A percentile compares a stretch with the other conserved stretches of the same genome.
phyloP scores from a whole-genome alignment of 2,329 filamentous ascomycete species.

The Septoria linicola region DNA sequence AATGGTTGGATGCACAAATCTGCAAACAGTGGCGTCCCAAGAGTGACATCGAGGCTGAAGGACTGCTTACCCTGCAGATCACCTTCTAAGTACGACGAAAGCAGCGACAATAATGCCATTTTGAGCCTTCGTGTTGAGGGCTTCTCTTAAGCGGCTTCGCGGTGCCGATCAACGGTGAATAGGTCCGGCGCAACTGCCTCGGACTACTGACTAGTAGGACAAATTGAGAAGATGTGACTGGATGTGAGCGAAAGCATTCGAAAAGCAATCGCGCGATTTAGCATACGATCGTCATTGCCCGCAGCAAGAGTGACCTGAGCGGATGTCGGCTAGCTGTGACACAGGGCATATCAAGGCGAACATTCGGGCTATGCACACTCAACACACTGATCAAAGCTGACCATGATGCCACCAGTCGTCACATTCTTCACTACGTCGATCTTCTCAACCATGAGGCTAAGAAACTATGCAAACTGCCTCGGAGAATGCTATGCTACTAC shows the following conservation, averaged over 20 bases:
- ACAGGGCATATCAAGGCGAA: too few species aligned
- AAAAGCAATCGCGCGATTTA: not conserved
- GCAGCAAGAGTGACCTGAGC: too few species aligned
- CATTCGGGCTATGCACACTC: too few species aligned
- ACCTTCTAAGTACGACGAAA: not conserved
- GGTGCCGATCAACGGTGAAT: not conserved
- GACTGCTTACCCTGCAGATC: not conserved
- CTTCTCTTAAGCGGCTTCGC: not conserved
- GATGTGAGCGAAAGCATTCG: not conserved
- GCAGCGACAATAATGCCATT: not conserved
- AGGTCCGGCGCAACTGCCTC: not conserved
- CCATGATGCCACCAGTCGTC: constrained; percentile 8
- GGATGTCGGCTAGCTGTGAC: too few species aligned
- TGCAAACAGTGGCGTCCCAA: too few species aligned
- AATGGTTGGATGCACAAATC: too few species aligned
- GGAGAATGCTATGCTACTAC: constrained; percentile 1
- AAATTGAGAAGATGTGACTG: not conserved
- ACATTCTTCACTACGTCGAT: not conserved
- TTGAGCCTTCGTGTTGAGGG: not conserved
- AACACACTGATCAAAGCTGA: not conserved
- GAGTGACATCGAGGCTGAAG: constrained; percentile 4
- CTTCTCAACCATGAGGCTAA: not conserved
- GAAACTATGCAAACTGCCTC: constrained; percentile 5
- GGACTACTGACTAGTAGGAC: not conserved
- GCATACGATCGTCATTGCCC: not conserved